These are phyloP conservation scores for Thermochaetoides thermophila DNA, from an alignment of 495 filamentous ascomycete species.

Conservation along the genomic window DNA sequence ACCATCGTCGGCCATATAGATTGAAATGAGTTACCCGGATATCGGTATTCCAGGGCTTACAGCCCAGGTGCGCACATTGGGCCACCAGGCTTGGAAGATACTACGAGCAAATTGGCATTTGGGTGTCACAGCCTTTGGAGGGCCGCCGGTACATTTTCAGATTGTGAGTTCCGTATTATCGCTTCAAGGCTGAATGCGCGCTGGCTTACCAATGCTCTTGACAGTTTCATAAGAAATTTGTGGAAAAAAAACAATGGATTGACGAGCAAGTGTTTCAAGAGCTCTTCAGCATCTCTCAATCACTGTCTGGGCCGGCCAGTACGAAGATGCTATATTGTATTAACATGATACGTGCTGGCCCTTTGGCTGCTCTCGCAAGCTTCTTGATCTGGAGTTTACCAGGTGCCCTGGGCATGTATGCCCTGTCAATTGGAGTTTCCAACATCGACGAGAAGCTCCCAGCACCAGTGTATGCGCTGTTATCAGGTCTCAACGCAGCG, in stretches of 20 bases:
- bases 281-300: conserved; percentile 65
- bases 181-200: not conserved
- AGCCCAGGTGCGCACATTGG: conserved; percentile 2
- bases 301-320: conserved; percentile 58
- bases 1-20: no score
- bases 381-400: conserved; percentile 67
- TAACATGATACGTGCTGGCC: conserved; percentile 48
- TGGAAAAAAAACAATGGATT: conserved; percentile 52
- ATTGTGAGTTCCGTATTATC: conserved; percentile 25
- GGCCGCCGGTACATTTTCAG: conserved; percentile 57
- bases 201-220: not conserved
- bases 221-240: conserved; percentile 51
- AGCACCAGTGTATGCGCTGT: conserved; percentile 50
- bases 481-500: conserved; percentile 65
- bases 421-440: conserved; percentile 50
- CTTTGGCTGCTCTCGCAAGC: conserved; percentile 43
- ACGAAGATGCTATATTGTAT: conserved; percentile 75
- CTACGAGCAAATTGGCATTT: conserved; percentile 46
- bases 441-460: conserved; percentile 48
- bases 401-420: conserved; percentile 66
- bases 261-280: conserved; percentile 73
- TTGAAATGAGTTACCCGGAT: no score
- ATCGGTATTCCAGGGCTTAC: no score
- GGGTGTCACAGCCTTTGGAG: conserved; percentile 58
- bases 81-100: conserved; percentile 13